Evolutionary conservation across 1,284 basidiomycete species (phyloP), one percentile per base, ranked within the genome.

Genomic region (Coniferiporia weirii): DNA sequence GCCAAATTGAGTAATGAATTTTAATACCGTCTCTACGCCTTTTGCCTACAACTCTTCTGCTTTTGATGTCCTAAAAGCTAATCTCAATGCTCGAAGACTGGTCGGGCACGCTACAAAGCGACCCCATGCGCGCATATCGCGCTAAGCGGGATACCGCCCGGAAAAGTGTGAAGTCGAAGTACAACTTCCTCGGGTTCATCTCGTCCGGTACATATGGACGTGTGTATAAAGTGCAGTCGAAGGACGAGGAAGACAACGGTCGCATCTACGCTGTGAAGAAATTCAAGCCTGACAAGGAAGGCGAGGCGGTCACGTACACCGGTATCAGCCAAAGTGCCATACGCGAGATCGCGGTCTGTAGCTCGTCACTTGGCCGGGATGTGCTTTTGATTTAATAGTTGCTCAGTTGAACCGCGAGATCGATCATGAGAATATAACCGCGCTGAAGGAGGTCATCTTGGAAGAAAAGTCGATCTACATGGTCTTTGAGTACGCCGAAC

Each of bases 201-300:
- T 97, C 94, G 7, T 96, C 94, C 3, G 96, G 96, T 17, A 99
- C 97, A 0, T 99, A 99, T 69, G 97, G 97, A 0, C 81, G 95
- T 32, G 96, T 99, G 4, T 99, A 99, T 82, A 99, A 99, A 72
- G 97, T 95, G 0, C 83, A 91, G 62, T 87, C 89, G 63, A 78
- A 83, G 36, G 88, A 77, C 52, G 76, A 77, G 54, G 69, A 83
- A 1, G 76, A 77, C 9, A 85, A 87, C 47, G 83, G 78, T 1
- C 78, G 76, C 59, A 80, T 96, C 52, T 91, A 94, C 68, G 97
- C 96, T 3, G 98, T 99, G 76, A 99, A 99, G 77, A 99, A 99
- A 73, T 99, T 99, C 79, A 99, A 99, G 72, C 95, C 96, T 0
- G 97, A 99, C 78, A 98, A 98, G 72, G 95, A 97, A 74, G 94